phyloP scores from a whole-genome alignment of 441 rosid species.

The Populus tomentosa region DNA sequence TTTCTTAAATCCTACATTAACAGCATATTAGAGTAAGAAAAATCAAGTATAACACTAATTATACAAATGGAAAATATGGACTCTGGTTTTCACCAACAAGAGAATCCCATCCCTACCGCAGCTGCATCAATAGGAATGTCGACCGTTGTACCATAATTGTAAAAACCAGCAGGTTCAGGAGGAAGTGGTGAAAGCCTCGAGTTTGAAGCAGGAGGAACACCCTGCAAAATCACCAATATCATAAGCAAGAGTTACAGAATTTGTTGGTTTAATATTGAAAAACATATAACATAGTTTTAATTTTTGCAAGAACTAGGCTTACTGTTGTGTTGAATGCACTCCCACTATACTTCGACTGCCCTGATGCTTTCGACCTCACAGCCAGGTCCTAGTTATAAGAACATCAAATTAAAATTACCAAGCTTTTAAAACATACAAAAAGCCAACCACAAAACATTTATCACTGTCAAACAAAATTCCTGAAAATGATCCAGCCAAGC shows the following conservation, averaged over 20 bases:
- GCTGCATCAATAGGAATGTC: constrained; percentile 80
- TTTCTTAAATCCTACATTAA: constrained; percentile 61
- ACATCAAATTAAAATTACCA: neutral
- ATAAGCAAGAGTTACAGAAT: neutral
- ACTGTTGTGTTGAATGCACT: constrained; percentile 52
- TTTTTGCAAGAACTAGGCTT: constrained; percentile 18
- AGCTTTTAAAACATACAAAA: neutral
- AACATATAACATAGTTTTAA: neutral
- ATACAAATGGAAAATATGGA: neutral
- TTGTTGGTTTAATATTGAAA: neutral
- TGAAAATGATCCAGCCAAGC: neutral
- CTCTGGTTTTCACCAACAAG: constrained; percentile 29
- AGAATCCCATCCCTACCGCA: constrained; percentile 30
- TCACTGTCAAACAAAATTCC: neutral
- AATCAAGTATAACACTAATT: neutral
- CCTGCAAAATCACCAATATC: constrained; percentile 32
- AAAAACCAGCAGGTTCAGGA: constrained; percentile 81
- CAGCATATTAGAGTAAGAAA: constrained; percentile 18
- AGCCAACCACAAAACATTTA: neutral
- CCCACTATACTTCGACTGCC: constrained; percentile 42
- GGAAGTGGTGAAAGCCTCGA: constrained; percentile 84
- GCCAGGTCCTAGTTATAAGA: constrained; percentile 42
- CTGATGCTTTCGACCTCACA: constrained; percentile 41
- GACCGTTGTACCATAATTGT: constrained; percentile 58
- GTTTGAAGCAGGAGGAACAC: constrained; percentile 57